Evolutionary conservation across 1,284 basidiomycete species (phyloP).

Genomic region (Exsudoporus floridanus): DNA sequence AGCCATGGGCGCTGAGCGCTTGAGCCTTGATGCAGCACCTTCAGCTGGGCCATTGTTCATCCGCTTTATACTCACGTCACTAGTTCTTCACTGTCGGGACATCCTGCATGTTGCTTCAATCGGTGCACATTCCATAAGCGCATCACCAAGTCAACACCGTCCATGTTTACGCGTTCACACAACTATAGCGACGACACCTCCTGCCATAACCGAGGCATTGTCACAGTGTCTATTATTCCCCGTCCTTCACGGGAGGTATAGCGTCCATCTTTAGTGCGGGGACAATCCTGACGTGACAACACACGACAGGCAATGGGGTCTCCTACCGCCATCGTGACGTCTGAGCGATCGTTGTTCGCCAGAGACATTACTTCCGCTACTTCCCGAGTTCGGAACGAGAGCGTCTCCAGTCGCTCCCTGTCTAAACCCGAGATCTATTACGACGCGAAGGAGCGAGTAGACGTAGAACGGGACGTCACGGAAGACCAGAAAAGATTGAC

Average conservation of each 20-base stretch:
- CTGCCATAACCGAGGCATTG: neutral
- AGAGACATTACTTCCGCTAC: neutral
- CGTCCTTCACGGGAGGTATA: slow-evolving; percentile 10
- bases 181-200: neutral
- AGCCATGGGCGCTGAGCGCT: too few species aligned
- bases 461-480: neutral
- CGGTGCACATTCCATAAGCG: slow-evolving; percentile 14
- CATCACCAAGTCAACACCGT: slow-evolving; percentile 11
- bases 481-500: neutral
- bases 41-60: slow-evolving; percentile 9
- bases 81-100: neutral
- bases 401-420: neutral
- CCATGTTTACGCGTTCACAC: slow-evolving; percentile 10
- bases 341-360: neutral
- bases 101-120: slow-evolving; percentile 10
- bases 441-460: neutral
- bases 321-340: neutral
- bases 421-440: neutral
- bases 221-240: neutral
- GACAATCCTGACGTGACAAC: neutral
- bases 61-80: slow-evolving; percentile 11
- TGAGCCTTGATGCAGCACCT: slow-evolving; percentile 1
- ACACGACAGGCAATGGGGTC: slow-evolving; percentile 4
- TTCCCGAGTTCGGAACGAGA: neutral
- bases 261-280: neutral